Evolutionary conservation across 139 green algal genomes (phyloP).

Genomic region (Chlorella ohadii): DNA sequence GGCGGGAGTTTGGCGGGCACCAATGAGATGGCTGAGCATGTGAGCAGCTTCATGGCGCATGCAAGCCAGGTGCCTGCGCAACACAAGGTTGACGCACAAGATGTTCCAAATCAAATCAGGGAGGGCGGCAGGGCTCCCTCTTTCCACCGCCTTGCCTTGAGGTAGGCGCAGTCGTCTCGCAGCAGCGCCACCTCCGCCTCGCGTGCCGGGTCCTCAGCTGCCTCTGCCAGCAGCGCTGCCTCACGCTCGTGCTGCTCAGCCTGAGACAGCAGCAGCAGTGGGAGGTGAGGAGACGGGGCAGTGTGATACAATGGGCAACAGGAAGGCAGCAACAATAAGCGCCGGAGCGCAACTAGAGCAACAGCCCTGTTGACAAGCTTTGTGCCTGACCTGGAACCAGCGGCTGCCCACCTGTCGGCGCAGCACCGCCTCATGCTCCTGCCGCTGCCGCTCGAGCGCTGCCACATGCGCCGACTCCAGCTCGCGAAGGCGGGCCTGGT

Average conservation of each 20-base stretch:
- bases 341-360: no score
- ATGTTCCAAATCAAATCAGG: no score
- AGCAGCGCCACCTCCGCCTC: conserved; percentile 7
- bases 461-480: neutral
- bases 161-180: neutral
- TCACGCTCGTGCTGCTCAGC: neutral
- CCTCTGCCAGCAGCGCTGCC: neutral
- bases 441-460: neutral
- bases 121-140: no score
- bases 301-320: no score
- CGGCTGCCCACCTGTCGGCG: neutral
- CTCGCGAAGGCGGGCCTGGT: neutral
- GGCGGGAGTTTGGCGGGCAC: neutral
- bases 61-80: no score
- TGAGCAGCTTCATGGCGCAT: no score
- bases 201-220: neutral
- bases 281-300: neutral
- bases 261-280: neutral
- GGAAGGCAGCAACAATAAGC: no score
- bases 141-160: conserved; percentile 2
- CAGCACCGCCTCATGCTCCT: neutral
- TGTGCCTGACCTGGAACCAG: no score
- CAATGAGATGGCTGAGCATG: neutral
- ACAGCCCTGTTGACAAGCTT: no score
- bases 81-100: no score